phyloP scores from a whole-genome alignment of 495 filamentous ascomycete genomes.

The Aspergillus biplanus region DNA sequence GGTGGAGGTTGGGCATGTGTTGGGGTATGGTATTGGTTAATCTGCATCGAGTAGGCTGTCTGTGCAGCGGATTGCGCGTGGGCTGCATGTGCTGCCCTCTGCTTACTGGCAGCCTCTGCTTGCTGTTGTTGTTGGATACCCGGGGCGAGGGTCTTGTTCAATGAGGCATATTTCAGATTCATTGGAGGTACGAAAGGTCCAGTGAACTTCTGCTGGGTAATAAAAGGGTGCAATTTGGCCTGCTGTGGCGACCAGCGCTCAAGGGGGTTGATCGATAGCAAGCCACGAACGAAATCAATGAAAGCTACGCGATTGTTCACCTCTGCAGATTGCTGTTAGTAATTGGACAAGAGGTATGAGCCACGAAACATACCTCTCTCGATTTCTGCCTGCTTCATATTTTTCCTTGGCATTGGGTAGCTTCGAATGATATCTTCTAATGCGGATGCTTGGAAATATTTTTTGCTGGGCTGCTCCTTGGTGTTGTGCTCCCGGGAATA shows the following conservation, averaged over 20 bases:
- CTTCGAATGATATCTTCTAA: constrained; percentile 95
- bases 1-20: constrained; percentile 60
- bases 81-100: constrained; percentile 68
- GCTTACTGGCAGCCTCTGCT: constrained; percentile 88
- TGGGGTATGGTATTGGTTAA: constrained; percentile 57
- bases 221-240: constrained; percentile 96
- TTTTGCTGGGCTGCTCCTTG: constrained; percentile 99
- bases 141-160: constrained; percentile 85
- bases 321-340: constrained; percentile 59
- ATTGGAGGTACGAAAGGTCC: constrained; percentile 96
- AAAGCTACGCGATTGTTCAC: constrained; percentile 98
- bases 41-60: constrained; percentile 60
- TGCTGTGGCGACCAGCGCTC: constrained; percentile 98
- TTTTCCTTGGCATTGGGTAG: constrained; percentile 97
- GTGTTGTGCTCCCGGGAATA: constrained; percentile 93
- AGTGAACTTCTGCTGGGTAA: constrained; percentile 97
- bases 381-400: constrained; percentile 97
- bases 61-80: constrained; percentile 62
- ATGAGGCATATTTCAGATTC: constrained; percentile 84
- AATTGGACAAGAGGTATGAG: background rate
- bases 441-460: constrained; percentile 94
- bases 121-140: constrained; percentile 98
- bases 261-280: constrained; percentile 92
- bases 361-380: constrained; percentile 75
- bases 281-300: constrained; percentile 97